Base-by-base conservation (phyloP, 768 basidiomycete genomes). In the Suillus alpinus region DNA sequence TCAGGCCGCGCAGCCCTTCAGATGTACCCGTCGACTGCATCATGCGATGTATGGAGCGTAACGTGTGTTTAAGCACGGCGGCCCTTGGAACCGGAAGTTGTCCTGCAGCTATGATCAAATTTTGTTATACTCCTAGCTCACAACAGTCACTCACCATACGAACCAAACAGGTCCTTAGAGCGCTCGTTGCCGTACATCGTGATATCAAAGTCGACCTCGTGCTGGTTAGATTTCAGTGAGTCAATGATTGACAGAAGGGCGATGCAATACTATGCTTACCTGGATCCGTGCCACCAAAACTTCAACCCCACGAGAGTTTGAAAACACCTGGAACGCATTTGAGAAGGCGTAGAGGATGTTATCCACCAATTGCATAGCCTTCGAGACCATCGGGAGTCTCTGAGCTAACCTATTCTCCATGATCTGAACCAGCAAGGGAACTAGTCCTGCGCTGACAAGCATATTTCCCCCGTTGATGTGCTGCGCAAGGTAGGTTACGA, bases 1-100 rank as follows among this genome's bases (percentile, higher is more conserved):
- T 94, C 40, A 99, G 79, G 36, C 94, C 95, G 16, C 97, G 87
- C 13, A 99, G 82, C 2, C 95, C 95, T 71, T 99, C 97, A 4
- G 94, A 88, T 4, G 92, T 91, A 9, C 96, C 96, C 0, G 94
- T 90, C 0, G 91, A 90, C 69, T 95, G 92, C 95, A 99, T 97
- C 86, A 98, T 94, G 32, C 97, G 87, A 67, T 97, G 94, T 77
- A 96, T 86, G 1, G 95, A 94, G 32, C 97, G 88, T 36, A 99
- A 73, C 10, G 94, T 85, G 63, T 94, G 89, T 74, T 96, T 97
- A 66, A 98, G 77, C n/a, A 94, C 86, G 41, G 88, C 87, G 29
- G 87, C 86, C 4, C 88, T 85, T 51, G 85, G 79, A 58, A 92
- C 85, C 0, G 92, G 84, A 51, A 97, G 78, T 64, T 87, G 85